A percentile compares a stretch with the other conserved stretches of the same genome.
Conservation (phyloP, 2,329 filamentous ascomycete genomes). For the Paraphaeosphaeria minitans region DNA sequence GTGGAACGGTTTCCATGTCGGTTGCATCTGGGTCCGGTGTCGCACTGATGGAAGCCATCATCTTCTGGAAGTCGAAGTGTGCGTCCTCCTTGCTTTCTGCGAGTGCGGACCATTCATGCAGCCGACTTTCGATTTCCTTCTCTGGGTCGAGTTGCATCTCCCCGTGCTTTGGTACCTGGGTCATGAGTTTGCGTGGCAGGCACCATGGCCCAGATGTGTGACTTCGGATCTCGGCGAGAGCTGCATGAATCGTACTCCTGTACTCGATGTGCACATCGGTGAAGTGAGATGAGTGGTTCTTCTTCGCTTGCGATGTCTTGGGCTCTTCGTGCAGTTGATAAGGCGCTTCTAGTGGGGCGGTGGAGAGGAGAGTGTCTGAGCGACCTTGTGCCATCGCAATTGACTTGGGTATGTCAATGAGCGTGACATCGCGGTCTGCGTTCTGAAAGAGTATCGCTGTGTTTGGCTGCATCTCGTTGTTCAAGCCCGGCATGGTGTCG, state of each 20-base stretch:
- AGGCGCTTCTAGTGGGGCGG: slow-evolving; percentile 51
- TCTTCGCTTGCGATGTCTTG: slow-evolving; percentile 54
- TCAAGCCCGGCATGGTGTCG: not conserved
- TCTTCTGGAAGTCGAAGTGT: slow-evolving; percentile 38
- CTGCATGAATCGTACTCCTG: slow-evolving; percentile 45
- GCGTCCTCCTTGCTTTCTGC: slow-evolving; percentile 29
- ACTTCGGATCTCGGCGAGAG: slow-evolving; percentile 42
- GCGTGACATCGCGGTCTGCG: slow-evolving; percentile 54
- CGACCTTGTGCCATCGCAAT: slow-evolving; percentile 69
- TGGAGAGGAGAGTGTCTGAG: slow-evolving; percentile 54
- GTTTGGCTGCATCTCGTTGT: slow-evolving; percentile 4
- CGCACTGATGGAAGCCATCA: slow-evolving; percentile 43
- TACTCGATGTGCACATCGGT: slow-evolving; percentile 46
- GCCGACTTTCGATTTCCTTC: slow-evolving; percentile 33
- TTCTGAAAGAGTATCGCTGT: slow-evolving; percentile 60
- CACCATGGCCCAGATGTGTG: slow-evolving; percentile 35
- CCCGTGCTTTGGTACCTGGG: slow-evolving; percentile 22
- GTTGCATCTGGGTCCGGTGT: slow-evolving; percentile 27
- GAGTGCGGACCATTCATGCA: slow-evolving; percentile 37
- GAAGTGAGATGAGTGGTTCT: slow-evolving; percentile 38
- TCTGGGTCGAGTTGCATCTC: slow-evolving; percentile 25
- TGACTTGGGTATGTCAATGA: slow-evolving; percentile 73
- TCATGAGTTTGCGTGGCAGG: slow-evolving; percentile 29
- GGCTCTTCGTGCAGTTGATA: slow-evolving; percentile 58
- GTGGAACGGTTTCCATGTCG: slow-evolving; percentile 18